Conservation (phyloP, 176 grass and related monocot species). For the Areca catechu region DNA sequence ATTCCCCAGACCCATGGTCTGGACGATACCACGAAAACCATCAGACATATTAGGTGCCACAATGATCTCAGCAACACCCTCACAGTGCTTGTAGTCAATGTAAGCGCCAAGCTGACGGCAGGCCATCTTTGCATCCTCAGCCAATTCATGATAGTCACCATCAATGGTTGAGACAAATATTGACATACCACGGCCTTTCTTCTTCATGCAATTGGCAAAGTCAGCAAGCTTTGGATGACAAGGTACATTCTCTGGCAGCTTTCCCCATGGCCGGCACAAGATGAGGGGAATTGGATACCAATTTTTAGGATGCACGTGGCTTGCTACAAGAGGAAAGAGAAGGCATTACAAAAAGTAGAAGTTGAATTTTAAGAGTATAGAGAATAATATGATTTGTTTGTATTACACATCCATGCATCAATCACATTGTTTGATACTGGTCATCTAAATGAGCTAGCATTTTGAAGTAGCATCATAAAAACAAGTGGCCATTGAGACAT, state of each 20-base stretch:
- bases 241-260: slow-evolving; percentile 89
- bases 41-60: slow-evolving; percentile 91
- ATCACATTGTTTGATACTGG: too few relatives aligned
- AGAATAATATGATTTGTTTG: too few relatives aligned
- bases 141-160: slow-evolving; percentile 84
- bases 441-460: too few relatives aligned
- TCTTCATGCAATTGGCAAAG: slow-evolving; percentile 99
- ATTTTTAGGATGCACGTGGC: slow-evolving; percentile 98
- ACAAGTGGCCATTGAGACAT: too few relatives aligned
- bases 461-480: too few relatives aligned
- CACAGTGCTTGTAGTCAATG: slow-evolving; percentile 91
- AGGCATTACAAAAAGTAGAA: too few relatives aligned
- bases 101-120: slow-evolving; percentile 76
- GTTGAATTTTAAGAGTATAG: too few relatives aligned
- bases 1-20: slow-evolving; percentile 97
- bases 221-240: slow-evolving; percentile 98
- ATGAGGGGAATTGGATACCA: slow-evolving; percentile 98
- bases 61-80: slow-evolving; percentile 89
- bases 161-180: slow-evolving; percentile 93
- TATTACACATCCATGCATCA: too few relatives aligned
- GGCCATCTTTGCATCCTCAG: slow-evolving; percentile 83
- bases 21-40: slow-evolving; percentile 77
- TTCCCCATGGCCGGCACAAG: slow-evolving; percentile 99
- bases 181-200: slow-evolving; percentile 96
- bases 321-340: slow-evolving; percentile 39